Percentiles rank a stretch among this genome's conserved stretches.
phyloP scores from a whole-genome alignment of 108 stramenopile genomes.

The Nitzschia putrida region DNA sequence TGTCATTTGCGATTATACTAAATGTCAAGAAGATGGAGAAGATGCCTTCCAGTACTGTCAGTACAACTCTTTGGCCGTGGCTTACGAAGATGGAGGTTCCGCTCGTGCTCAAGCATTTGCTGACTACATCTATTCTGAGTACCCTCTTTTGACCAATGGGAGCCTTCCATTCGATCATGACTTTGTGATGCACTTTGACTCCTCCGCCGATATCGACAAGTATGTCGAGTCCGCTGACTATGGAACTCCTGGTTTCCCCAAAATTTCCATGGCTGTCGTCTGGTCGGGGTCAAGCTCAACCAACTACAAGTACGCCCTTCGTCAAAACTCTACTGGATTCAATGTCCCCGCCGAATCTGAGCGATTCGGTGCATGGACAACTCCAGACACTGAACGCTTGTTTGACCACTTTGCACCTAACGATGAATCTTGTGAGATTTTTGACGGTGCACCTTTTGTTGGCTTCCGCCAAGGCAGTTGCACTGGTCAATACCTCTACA shows the following conservation, averaged over 20 bases:
- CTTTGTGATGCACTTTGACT: conserved; percentile 62
- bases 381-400: conserved; percentile 52
- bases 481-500: conserved; percentile 75
- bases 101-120: conserved; percentile 54
- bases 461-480: conserved; percentile 53
- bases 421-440: conserved; percentile 50
- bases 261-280: conserved; percentile 65
- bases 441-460: conserved; percentile 42
- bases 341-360: conserved; percentile 55
- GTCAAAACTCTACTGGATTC: conserved; percentile 75
- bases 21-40: conserved; percentile 57
- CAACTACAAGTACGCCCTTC: conserved; percentile 61
- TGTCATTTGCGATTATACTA: conserved; percentile 67
- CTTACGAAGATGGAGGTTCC: conserved; percentile 42
- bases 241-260: conserved; percentile 51
- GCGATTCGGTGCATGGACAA: conserved; percentile 56
- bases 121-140: conserved; percentile 48
- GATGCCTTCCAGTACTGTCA: conserved; percentile 67
- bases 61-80: conserved; percentile 58
- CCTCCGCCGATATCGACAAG: conserved; percentile 45
- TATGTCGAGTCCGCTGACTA: conserved; percentile 59
- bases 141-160: conserved; percentile 44
- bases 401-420: conserved; percentile 53
- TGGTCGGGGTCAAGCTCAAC: conserved; percentile 50
- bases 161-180: conserved; percentile 58